A percentile compares a stretch with the other conserved stretches of the same genome.
These are phyloP conservation scores for Juncus inflexus DNA, from an alignment of 176 grass and related monocot genomes.

Conservation along the genomic window DNA sequence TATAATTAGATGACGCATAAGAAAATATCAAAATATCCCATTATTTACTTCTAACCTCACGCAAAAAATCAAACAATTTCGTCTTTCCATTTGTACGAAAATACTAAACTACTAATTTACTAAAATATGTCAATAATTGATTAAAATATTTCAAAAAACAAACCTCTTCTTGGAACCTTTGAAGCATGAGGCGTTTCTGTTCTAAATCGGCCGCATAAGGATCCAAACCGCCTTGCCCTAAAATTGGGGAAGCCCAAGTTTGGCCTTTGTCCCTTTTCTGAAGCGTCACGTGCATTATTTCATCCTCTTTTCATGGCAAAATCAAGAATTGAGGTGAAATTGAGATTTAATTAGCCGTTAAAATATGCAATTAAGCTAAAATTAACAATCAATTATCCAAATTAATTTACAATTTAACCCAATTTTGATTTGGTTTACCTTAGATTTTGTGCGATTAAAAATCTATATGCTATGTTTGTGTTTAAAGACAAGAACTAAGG, in stretches of 20 bases:
- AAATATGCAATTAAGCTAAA: too few species aligned
- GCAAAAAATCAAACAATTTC: too few species aligned
- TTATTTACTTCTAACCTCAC: too few species aligned
- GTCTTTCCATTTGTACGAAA: too few species aligned
- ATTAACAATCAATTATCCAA: too few species aligned
- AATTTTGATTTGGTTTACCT: too few species aligned
- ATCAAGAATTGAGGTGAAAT: background rate
- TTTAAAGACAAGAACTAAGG: too few species aligned
- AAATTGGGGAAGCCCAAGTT: slow-evolving; percentile 90
- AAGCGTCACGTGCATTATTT: slow-evolving; percentile 79
- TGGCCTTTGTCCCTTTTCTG: slow-evolving; percentile 96
- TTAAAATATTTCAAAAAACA: slow-evolving; percentile 10
- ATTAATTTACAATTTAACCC: too few species aligned
- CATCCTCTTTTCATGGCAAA: slow-evolving; percentile 51
- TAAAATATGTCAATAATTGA: background rate
- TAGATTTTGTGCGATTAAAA: too few species aligned
- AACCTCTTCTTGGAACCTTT: slow-evolving; percentile 99
- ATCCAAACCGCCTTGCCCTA: slow-evolving; percentile 76
- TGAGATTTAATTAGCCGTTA: background rate
- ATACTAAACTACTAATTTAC: background rate
- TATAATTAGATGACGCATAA: too few species aligned
- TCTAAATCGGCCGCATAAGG: slow-evolving; percentile 74
- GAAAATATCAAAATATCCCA: too few species aligned
- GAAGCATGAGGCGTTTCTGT: slow-evolving; percentile 96
- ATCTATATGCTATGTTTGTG: too few species aligned